These are phyloP conservation scores for Neurospora sp. DNA, from an alignment of 495 filamentous ascomycete genomes.

Conservation along the genomic window DNA sequence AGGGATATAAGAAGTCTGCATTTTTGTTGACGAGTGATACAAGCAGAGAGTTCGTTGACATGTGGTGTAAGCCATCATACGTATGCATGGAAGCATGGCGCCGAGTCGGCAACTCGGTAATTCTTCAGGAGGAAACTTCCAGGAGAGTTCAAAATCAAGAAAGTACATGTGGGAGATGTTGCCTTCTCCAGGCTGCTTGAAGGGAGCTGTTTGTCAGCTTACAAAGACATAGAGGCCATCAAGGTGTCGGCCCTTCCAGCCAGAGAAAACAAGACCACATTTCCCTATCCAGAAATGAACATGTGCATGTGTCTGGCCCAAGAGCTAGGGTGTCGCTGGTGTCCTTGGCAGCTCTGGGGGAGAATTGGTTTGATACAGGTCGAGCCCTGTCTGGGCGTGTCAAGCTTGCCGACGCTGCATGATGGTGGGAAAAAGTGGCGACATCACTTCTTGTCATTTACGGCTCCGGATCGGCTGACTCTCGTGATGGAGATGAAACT, in stretches of 20 bases:
- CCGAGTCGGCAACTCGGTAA: neutral
- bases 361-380: neutral
- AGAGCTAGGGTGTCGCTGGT: neutral
- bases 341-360: neutral
- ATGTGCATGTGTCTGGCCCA: neutral
- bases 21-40: no score
- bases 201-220: neutral
- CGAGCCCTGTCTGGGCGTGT: neutral
- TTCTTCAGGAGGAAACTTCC: neutral
- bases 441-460: neutral
- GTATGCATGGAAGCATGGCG: neutral
- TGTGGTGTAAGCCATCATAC: neutral
- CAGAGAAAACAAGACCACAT: neutral
- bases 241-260: neutral
- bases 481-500: neutral
- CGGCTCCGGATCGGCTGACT: neutral
- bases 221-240: neutral
- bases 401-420: neutral
- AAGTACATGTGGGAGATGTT: neutral
- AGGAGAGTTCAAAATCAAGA: neutral
- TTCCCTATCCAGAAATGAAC: neutral
- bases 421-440: neutral
- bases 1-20: neutral
- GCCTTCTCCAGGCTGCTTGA: neutral
- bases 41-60: no score